Base-by-base conservation (phyloP, 805 yeast species). In the Cyberlindnera subsufficiens region DNA sequence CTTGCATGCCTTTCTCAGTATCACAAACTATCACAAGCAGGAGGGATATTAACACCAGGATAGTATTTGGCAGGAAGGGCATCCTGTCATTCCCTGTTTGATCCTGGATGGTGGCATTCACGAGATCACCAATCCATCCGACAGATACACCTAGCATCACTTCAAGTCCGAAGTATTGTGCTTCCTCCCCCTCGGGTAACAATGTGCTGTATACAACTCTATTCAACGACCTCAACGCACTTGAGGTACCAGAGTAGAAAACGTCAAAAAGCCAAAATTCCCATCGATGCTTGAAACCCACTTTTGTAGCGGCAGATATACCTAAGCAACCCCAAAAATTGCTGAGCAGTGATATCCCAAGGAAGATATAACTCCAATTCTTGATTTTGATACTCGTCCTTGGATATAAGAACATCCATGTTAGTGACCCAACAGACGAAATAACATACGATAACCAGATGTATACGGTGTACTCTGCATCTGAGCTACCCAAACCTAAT, bases 201-300 rank as follows among this genome's bases (percentile, higher is more conserved):
- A 69, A 49, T 0, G 69, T 52, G 30, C 68, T 64, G 42, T 68
- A 68, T 0, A 66, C 51, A 0, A 62, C 57, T 44, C 74, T 54
- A 38, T 67, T 66, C 35, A 68, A 42, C 0, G 67, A 58, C 36
- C 74, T 52, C 37, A 68, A 47, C 1, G 70, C 61, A 6, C 68
- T 61, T 10, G 69, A 62, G 2, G 65, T 38, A 3, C 63, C 53
- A 9, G 67, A 56, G 41, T 63, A 65, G n/a, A 67, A 46, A 0
- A 67, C 62, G 37, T 66, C 71, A 47, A 67, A 63, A 0, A 60
- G 20, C 73, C 73, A 69, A 41, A 68, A 68, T 46, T 69, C 72
- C 69, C 71, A 65, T 22, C 72, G 42, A 39, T 63, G 60, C 43
- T 67, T 67, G 56, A 66, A 67, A 1, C 73, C 72, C 33, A 68